Evolutionary conservation across 352 stramenopile species (phyloP).

Genomic region (Globisporangium alternatum): DNA sequence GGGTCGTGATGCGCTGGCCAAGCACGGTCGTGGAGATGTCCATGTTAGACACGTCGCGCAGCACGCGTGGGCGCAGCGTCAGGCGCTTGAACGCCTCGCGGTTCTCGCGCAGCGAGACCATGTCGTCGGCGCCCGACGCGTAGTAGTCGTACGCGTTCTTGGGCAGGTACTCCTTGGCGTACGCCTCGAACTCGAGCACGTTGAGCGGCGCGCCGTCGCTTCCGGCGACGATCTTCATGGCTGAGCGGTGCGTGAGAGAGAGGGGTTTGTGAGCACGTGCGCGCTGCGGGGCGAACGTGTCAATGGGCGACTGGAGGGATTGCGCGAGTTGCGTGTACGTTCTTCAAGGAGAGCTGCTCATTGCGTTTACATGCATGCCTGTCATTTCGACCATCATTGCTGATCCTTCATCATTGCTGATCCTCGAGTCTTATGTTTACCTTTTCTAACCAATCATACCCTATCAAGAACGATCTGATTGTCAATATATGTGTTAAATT

Average conservation of each 20-base stretch:
- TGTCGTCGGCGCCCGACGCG: conserved; percentile 91
- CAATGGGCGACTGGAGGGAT: conserved; percentile 9
- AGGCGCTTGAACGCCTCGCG: conserved; percentile 90
- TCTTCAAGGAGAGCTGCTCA: conserved; percentile 2
- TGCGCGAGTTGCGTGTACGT: neutral
- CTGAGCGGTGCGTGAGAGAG: neutral
- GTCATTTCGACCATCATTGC: neutral
- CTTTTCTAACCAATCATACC: neutral
- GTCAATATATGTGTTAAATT: neutral
- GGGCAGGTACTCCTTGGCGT: conserved; percentile 84
- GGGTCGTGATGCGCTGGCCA: conserved; percentile 86
- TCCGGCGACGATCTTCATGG: conserved; percentile 68
- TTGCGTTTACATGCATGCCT: conserved; percentile 2
- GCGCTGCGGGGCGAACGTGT: neutral
- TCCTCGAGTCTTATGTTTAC: neutral
- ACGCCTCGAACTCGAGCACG: conserved; percentile 89
- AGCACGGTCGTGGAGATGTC: conserved; percentile 91
- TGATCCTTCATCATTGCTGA: conserved; percentile 4
- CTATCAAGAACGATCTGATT: neutral
- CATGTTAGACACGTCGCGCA: conserved; percentile 92
- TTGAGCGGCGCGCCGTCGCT: conserved; percentile 80
- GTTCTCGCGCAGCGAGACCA: conserved; percentile 78
- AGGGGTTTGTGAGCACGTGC: neutral
- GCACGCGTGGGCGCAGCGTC: conserved; percentile 93
- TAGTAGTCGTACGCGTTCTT: conserved; percentile 94